A percentile compares a stretch with the other conserved stretches of the same genome.
These are phyloP conservation scores for Setomelanomma holmii DNA, from an alignment of 2,329 filamentous ascomycete species.

Conservation along the genomic window DNA sequence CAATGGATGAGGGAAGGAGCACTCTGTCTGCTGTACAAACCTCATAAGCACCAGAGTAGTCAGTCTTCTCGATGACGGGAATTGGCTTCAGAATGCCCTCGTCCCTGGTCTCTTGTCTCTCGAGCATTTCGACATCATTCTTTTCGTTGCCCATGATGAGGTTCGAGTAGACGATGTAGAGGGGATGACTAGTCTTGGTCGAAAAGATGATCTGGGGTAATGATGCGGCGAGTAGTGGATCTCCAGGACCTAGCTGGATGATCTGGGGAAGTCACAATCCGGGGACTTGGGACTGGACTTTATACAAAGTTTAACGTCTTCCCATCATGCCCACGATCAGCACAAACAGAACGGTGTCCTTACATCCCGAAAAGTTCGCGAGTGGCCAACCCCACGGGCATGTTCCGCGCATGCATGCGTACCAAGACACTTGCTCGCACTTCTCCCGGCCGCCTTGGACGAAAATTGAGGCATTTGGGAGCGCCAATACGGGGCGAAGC, in stretches of 20 bases:
- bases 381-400: neutral
- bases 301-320: conserved; percentile 19
- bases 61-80: conserved; percentile 33
- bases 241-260: conserved; percentile 27
- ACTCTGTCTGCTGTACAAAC: neutral
- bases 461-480: conserved; percentile 18
- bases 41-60: conserved; percentile 44
- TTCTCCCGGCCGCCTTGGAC: conserved; percentile 30
- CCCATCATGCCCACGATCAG: conserved; percentile 2
- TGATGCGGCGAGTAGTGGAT: conserved; percentile 21
- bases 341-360: conserved; percentile 6
- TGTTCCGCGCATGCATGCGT: conserved; percentile 20
- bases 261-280: conserved; percentile 33
- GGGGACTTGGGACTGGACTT: conserved; percentile 24
- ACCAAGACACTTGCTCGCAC: conserved; percentile 28
- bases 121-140: conserved; percentile 36
- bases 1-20: neutral
- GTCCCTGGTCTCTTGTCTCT: conserved; percentile 31
- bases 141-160: conserved; percentile 33
- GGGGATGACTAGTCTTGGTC: neutral
- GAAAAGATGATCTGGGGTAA: conserved; percentile 6
- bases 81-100: conserved; percentile 29
- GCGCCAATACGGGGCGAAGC: conserved; percentile 9
- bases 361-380: conserved; percentile 21
- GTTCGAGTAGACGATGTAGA: neutral